Base-by-base conservation (phyloP, 768 basidiomycete species). In the Saitozyma sp. region DNA sequence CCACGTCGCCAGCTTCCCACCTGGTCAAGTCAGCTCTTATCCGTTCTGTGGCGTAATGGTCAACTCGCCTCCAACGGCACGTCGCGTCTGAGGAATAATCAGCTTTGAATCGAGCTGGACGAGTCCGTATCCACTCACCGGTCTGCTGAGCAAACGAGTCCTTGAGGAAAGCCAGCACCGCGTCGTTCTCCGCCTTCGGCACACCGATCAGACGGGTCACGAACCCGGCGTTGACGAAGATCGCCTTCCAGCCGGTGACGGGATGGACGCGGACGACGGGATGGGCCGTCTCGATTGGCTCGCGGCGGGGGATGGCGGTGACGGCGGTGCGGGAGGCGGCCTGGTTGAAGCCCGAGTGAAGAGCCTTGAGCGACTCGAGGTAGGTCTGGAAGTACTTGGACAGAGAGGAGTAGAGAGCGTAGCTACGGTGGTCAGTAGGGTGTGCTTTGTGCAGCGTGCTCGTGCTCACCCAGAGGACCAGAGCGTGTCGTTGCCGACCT, bases 251-350 rank as follows among this genome's bases (percentile, higher is more conserved):
- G 11, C 90, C 89, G 0, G 91, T 93, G 1, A 84, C 87, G 17
- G 91, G 90, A 75, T 92, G 88, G 10, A 91, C 89, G 52, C 90
- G 87, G 58, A 92, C 88, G 52, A 92, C 82, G 16, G 90, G 91
- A 76, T 92, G 91, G 40, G 89, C 70, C 5, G 70, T 73, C 67
- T 81, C 79, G 58, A 79, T 76, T 19, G 75, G 73, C 60, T 88
- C 81, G 46, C 90, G 83, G 38, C 89, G 86, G 29, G 91, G 88
- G 57, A 85, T 85, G 51, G 86, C 82, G 6, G 87, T 88, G 0
- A 87, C 87, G 6, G 85, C 86, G 14, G 86, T 83, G 42, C 89
- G 82, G 50, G 89, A 89, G 9, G 90, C 86, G 0, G 89, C 89
- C 73, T 91, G 90, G 9, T 86, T 87, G 46, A 86, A 86, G 3